Evolutionary conservation across 768 basidiomycete species (phyloP), one percentile per base, ranked within the genome.

Genomic region (Amanita exitialis): DNA sequence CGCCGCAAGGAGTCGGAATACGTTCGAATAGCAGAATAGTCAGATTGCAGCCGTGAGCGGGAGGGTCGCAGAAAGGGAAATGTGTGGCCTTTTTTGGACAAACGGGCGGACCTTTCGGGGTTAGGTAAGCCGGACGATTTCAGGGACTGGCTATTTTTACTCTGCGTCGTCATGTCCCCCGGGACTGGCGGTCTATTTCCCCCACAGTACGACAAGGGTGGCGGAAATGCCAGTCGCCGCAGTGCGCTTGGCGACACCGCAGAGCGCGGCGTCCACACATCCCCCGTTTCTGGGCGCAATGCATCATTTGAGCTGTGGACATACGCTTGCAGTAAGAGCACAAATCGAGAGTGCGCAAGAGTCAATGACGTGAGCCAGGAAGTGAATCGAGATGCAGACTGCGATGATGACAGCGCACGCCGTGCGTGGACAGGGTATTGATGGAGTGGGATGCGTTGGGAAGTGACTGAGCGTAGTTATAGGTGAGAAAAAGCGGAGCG

Each of bases 401-500:
- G 52, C 3, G 70, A 53, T 4, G 67, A 63, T 12, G 74, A 75
- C 34, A 85, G 65, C n/a, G 69, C 58, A 18, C 74, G 65, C 6
- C 87, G 70, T 15, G 85, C 79, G 52, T 82, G 79, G 61, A 78
- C 78, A 0, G 87, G 86, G 57, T 90, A 90, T 30, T 71, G 72
- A 56, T 87, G 84, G 20, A 88, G 71, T 0, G 80, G 76, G 8
- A 82, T 65, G 8, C 69, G 69, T 58, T 83, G 82, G 0, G 87
- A 87, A 44, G 80, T 66, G 55, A 84, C 86, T 88, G 21, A 43
- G 21, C 18, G 21, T 52, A 32, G 36, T 36, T 38, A 51, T 23
- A 47, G 32, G 44, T 59, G 43, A 36, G 47, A 53, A 49, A 30
- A 27, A 53, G 49, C 52, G 56, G 44, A 53, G 44, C 43, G 44